Percentiles rank a stretch among this genome's conserved stretches.
Conservation (phyloP, 2,329 filamentous ascomycete genomes). For the Pyrenophora tritici-repentis region DNA sequence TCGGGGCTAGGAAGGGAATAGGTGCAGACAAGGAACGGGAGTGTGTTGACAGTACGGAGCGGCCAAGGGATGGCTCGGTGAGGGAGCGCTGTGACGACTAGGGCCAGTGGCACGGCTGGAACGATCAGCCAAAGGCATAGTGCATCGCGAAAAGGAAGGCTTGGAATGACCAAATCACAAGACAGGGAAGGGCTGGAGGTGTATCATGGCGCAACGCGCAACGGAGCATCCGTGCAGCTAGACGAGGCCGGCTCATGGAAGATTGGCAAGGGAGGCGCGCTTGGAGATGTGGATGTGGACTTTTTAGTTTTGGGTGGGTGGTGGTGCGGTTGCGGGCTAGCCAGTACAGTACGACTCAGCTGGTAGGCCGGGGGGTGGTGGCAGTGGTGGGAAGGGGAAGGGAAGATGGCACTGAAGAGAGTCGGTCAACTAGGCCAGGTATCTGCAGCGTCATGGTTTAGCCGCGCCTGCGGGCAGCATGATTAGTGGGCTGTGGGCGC, state of each 20-base stretch:
- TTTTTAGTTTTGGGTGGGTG: neutral
- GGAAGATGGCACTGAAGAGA: constrained; percentile 19
- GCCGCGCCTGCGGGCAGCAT: constrained; percentile 35
- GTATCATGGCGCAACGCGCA: constrained; percentile 52
- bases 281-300: too few species aligned
- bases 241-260: constrained; percentile 35
- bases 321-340: constrained; percentile 22
- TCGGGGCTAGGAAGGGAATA: constrained; percentile 37
- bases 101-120: constrained; percentile 48
- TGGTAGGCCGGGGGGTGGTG: constrained; percentile 29
- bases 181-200: constrained; percentile 41
- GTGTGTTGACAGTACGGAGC: constrained; percentile 40
- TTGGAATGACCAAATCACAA: constrained; percentile 43
- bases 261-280: constrained; percentile 14
- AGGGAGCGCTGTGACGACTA: constrained; percentile 46
- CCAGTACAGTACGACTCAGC: constrained; percentile 40
- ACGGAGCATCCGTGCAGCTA: constrained; percentile 47
- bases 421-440: constrained; percentile 41
- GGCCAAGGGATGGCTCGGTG: constrained; percentile 41
- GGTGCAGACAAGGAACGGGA: constrained; percentile 43
- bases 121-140: constrained; percentile 38
- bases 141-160: constrained; percentile 44
- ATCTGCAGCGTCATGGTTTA: constrained; percentile 38
- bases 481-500: constrained; percentile 23
- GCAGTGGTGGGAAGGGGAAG: constrained; percentile 27